Conservation (phyloP, 805 yeast genomes). For the Metschnikowia amazonensis region DNA sequence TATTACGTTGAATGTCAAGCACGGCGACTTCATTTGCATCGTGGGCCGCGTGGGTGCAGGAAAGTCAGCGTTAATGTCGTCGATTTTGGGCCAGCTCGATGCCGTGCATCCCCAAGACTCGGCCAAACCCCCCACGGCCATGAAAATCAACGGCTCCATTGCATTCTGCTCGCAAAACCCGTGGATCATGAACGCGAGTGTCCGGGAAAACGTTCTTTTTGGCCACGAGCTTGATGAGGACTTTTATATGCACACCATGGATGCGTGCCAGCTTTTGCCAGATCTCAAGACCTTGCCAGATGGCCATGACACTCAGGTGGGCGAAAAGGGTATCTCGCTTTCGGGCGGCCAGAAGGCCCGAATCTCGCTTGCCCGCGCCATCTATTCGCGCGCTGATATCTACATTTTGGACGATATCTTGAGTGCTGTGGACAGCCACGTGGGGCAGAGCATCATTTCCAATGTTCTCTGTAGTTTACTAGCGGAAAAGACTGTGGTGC, state of each 20-base stretch:
- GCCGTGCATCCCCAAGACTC: slow-evolving; percentile 11
- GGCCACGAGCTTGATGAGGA: slow-evolving; percentile 31
- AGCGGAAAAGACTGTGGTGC: slow-evolving; percentile 14
- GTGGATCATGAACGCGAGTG: slow-evolving; percentile 40
- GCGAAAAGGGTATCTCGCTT: slow-evolving; percentile 41
- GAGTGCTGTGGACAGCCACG: slow-evolving; percentile 43
- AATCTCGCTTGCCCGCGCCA: slow-evolving; percentile 40
- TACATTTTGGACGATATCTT: slow-evolving; percentile 40
- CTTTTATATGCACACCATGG: slow-evolving; percentile 30
- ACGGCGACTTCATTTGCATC: slow-evolving; percentile 17
- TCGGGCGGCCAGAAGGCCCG: slow-evolving; percentile 45
- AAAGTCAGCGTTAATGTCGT: slow-evolving; percentile 14
- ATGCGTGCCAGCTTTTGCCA: slow-evolving; percentile 35
- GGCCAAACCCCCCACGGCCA: slow-evolving; percentile 6
- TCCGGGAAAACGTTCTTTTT: slow-evolving; percentile 38
- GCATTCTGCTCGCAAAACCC: slow-evolving; percentile 41
- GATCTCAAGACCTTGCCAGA: slow-evolving; percentile 37
- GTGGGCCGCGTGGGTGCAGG: slow-evolving; percentile 19
- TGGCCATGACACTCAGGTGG: slow-evolving; percentile 42
- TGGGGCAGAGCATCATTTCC: slow-evolving; percentile 32
- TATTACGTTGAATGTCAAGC: slow-evolving; percentile 7
- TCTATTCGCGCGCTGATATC: slow-evolving; percentile 38
- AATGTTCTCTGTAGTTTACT: slow-evolving; percentile 34
- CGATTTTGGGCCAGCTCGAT: slow-evolving; percentile 17
- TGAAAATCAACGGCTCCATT: slow-evolving; percentile 29